These are phyloP conservation scores for Luffa acutangula DNA, from an alignment of 306 rosid species.

Conservation along the genomic window DNA sequence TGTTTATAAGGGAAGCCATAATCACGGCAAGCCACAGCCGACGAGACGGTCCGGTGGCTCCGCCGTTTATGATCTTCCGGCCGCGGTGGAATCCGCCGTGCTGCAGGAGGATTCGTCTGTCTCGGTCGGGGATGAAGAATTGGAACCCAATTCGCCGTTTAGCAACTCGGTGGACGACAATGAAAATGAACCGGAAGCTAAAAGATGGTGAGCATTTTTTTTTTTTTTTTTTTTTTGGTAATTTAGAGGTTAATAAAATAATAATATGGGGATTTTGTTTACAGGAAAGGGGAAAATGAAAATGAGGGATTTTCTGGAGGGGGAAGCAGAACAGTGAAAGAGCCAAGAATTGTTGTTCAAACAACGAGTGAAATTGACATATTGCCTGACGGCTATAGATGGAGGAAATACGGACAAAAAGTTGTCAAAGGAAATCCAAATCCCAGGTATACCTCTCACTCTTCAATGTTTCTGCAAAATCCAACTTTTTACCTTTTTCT, in stretches of 20 bases:
- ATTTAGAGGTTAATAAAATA: background rate
- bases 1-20: constrained; percentile 82
- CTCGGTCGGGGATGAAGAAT: constrained; percentile 62
- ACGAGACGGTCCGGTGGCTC: constrained; percentile 43
- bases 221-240: background rate
- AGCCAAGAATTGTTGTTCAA: constrained; percentile 96
- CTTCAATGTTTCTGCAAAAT: background rate
- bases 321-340: constrained; percentile 69
- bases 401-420: constrained; percentile 99
- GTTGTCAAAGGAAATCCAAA: constrained; percentile 97
- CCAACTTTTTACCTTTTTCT: background rate
- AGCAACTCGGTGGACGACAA: constrained; percentile 44
- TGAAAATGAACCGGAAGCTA: constrained; percentile 56
- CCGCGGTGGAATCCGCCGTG: constrained; percentile 21
- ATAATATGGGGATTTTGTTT: background rate
- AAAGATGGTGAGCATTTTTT: constrained; percentile 52
- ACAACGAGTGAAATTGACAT: constrained; percentile 93
- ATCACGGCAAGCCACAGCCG: constrained; percentile 78
- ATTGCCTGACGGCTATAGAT: constrained; percentile 87
- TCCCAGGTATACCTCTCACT: constrained; percentile 46
- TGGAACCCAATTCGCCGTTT: constrained; percentile 56
- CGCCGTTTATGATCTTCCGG: constrained; percentile 45
- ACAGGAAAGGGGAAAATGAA: constrained; percentile 73
- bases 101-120: constrained; percentile 65
- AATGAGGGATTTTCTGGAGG: constrained; percentile 36